Conservation (phyloP, 1,139 yeast species). For the Candida pseudocylindracea region DNA sequence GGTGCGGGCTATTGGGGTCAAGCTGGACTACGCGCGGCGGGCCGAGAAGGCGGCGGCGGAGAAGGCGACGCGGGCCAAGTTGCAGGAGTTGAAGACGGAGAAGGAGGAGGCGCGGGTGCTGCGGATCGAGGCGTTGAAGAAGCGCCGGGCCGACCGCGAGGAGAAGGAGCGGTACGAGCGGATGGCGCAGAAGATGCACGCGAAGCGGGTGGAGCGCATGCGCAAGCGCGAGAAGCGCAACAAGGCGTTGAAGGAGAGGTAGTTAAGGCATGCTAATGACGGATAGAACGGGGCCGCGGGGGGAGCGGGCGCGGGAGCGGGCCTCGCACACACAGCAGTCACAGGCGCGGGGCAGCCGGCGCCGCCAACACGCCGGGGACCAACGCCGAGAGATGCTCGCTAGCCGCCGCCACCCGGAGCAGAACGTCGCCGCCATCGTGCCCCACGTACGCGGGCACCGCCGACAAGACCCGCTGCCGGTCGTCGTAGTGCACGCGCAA, state of each 20-base stretch:
- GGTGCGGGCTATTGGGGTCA: slow-evolving; percentile 8
- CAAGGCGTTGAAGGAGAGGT: slow-evolving; percentile 39
- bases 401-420: no score
- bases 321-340: no score
- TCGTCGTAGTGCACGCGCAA: no score
- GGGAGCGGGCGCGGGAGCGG: no score
- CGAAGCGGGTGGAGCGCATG: slow-evolving; percentile 56
- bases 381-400: no score
- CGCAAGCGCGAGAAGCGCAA: slow-evolving; percentile 70
- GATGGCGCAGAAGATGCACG: slow-evolving; percentile 54
- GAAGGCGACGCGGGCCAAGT: slow-evolving; percentile 22
- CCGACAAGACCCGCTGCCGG: no score
- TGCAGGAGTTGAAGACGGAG: slow-evolving; percentile 38
- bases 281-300: no score
- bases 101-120: slow-evolving; percentile 29
- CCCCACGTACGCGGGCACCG: no score
- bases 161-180: slow-evolving; percentile 56
- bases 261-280: no score
- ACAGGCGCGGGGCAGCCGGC: no score
- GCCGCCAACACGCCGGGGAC: no score
- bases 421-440: no score
- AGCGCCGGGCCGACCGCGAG: slow-evolving; percentile 44
- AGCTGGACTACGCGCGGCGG: slow-evolving; percentile 8
- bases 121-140: slow-evolving; percentile 30
- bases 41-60: slow-evolving; percentile 16